Evolutionary conservation across 169 alveolate genomes (phyloP).

Genomic region (Plasmodium falciparum): DNA sequence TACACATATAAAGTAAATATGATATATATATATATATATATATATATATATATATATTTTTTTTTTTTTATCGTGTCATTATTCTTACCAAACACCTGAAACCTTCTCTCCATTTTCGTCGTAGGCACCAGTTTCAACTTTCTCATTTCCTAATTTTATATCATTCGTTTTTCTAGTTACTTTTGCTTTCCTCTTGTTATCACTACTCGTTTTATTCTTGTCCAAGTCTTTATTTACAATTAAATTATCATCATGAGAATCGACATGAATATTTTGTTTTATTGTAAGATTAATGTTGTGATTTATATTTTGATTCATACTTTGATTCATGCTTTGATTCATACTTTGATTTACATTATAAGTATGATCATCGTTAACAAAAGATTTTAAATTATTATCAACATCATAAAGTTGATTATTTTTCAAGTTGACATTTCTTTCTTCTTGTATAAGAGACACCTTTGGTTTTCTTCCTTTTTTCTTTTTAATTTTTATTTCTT

Average conservation of each 20-base stretch:
- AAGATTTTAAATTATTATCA: too few species aligned
- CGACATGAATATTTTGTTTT: too few species aligned
- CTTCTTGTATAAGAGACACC: conserved; percentile 13
- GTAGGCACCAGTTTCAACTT: conserved; percentile 68
- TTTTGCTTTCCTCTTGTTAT: conserved; percentile 9
- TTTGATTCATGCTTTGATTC: too few species aligned
- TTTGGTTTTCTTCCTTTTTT: conserved; percentile 63
- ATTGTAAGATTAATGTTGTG: neutral
- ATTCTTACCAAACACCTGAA: conserved; percentile 69
- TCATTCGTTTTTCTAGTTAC: conserved; percentile 10
- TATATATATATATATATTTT: neutral
- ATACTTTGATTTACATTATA: neutral
- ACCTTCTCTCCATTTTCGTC: conserved; percentile 72
- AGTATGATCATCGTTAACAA: too few species aligned
- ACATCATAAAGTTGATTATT: too few species aligned
- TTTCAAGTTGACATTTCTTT: neutral
- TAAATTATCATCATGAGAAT: conserved; percentile 12
- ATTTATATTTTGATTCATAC: too few species aligned
- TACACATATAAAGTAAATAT: neutral
- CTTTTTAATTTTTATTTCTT: conserved; percentile 9
- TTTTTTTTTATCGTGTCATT: neutral
- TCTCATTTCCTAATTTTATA: conserved; percentile 21
- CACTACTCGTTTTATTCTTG: neutral
- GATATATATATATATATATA: conserved; percentile 9
- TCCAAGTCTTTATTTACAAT: conserved; percentile 8